These are phyloP conservation scores for Saturnispora sekii DNA, from an alignment of 805 yeast genomes.

Conservation along the genomic window DNA sequence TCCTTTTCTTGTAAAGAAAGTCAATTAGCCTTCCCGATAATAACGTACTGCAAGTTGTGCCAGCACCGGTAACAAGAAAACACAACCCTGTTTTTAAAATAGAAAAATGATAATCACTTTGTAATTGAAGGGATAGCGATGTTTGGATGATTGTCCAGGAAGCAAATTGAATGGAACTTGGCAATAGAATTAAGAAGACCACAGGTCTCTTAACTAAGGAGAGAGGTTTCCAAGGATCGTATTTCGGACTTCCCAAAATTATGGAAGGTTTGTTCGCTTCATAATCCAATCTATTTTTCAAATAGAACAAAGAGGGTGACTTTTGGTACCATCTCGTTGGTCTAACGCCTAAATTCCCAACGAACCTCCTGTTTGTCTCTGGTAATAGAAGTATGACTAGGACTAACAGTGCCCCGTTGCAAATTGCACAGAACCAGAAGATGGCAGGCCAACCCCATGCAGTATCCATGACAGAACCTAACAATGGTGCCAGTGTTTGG, in stretches of 20 bases:
- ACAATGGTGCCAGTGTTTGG: conserved; percentile 70
- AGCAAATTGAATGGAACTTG: conserved; percentile 55
- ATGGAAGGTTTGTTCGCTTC: conserved; percentile 17
- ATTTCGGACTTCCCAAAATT: conserved; percentile 10
- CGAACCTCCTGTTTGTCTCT: conserved; percentile 64
- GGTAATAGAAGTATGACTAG: conserved; percentile 40
- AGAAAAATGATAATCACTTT: conserved; percentile 38
- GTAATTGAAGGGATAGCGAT: conserved; percentile 47
- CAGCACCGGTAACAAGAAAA: conserved; percentile 66
- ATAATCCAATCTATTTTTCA: conserved; percentile 26
- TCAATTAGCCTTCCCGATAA: conserved; percentile 49
- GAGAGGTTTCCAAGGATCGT: conserved; percentile 23
- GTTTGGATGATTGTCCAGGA: conserved; percentile 65
- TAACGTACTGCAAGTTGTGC: conserved; percentile 53
- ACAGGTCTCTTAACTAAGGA: conserved; percentile 12
- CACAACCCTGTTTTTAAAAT: conserved; percentile 58
- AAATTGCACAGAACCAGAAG: conserved; percentile 67
- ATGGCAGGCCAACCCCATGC: conserved; percentile 64
- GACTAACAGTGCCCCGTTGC: conserved; percentile 39
- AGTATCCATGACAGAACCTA: conserved; percentile 46
- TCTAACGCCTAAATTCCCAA: conserved; percentile 61
- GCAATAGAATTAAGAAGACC: conserved; percentile 37
- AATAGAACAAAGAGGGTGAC: conserved; percentile 34
- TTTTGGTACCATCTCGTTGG: conserved; percentile 37
- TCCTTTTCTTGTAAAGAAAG: conserved; percentile 33